Evolutionary conservation across 2,329 filamentous ascomycete species (phyloP), one percentile per base, ranked within the genome.

Genomic region (Ophiostoma ulmi): DNA sequence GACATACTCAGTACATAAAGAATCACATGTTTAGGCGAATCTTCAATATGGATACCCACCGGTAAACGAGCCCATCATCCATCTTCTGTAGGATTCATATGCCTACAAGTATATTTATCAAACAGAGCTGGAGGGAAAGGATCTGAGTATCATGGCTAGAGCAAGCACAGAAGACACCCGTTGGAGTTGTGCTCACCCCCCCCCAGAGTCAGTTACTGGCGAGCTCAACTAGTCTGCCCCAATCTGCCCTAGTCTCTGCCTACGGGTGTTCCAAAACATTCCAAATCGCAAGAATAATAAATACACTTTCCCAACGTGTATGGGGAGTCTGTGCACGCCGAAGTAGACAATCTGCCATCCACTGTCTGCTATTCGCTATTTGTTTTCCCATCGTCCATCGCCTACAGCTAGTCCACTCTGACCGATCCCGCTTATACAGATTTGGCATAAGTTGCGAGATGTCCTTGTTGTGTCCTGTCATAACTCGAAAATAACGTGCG

Each of bases 251-350:
- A 35, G 22, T 63, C 22, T 22, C 3, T 31, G 58, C 58, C 55
- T 17, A 22, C 13, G 22, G 6, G 31, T 8, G 31, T 31, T 63
- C 58, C 58, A 63, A 63, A 35, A 26, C 58, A 63, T 31, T 63
- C 58, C 58, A 63, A 63, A 63, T 63, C 58, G 31, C 48, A 64
- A 39, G 8, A 36, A 20, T 64, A 26, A 26, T 36, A 64, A 20
- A 36, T 64, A 64, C 35, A 64, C 61, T 36, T 20, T n/a, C 17
- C 17, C 61, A 64, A 64, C 61, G 61, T 64, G 35, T 64, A 64
- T 64, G 61, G 61, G 61, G 61, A 64, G 61, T 64, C 61, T 64
- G 61, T 64, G 61, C 61, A 36, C 35, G 61, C 61, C 35, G 35
- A 64, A 36, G 38, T 64, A 64, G 44, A 20, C 44, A 48, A 44